Conservation (phyloP, 306 rosid genomes). For the Pyrus betulifolia region DNA sequence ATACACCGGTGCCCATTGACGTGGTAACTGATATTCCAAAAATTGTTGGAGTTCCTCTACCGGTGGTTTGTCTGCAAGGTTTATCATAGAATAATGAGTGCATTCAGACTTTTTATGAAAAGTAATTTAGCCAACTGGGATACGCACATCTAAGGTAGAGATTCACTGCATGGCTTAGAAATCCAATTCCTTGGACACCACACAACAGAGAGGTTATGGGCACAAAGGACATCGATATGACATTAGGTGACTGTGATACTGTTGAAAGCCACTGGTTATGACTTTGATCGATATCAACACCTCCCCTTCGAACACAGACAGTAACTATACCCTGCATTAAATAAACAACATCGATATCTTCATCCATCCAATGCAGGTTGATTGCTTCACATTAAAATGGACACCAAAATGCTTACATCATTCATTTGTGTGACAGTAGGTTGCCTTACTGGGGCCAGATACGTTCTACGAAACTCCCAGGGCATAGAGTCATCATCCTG, state of each 20-base stretch:
- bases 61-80: slow-evolving; percentile 72
- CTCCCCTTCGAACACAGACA: slow-evolving; percentile 68
- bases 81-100: slow-evolving; percentile 5
- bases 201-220: slow-evolving; percentile 76
- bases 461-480: slow-evolving; percentile 22
- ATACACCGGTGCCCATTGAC: slow-evolving; percentile 92
- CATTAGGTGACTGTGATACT: slow-evolving; percentile 62
- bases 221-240: slow-evolving; percentile 72
- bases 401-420: slow-evolving; percentile 48
- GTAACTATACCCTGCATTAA: slow-evolving; percentile 46
- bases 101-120: background rate
- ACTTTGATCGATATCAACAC: slow-evolving; percentile 50
- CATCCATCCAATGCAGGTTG: background rate
- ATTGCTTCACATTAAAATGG: background rate
- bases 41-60: slow-evolving; percentile 88
- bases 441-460: slow-evolving; percentile 37
- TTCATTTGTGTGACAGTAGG: slow-evolving; percentile 31
- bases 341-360: slow-evolving; percentile 1
- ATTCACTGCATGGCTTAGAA: slow-evolving; percentile 71
- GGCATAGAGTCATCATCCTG: slow-evolving; percentile 40
- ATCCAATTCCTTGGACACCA: slow-evolving; percentile 69
- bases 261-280: slow-evolving; percentile 83
- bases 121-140: background rate
- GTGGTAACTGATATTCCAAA: slow-evolving; percentile 80
- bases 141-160: slow-evolving; percentile 90